These are phyloP conservation scores for Amaranthus hypochondriacus DNA, from an alignment of 148 eudicot genomes.

Conservation along the genomic window DNA sequence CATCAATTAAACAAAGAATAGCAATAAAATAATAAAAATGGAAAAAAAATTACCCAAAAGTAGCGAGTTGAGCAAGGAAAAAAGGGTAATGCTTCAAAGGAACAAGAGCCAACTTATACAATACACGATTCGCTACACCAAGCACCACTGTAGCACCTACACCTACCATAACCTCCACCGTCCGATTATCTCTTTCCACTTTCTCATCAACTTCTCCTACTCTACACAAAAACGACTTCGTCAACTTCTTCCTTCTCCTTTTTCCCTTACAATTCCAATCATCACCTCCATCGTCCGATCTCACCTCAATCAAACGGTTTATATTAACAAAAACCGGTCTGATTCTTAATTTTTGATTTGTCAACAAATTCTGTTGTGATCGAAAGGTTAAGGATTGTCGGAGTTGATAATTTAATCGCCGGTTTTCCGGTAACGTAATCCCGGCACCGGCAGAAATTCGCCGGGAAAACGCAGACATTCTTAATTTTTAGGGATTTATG, in stretches of 20 bases:
- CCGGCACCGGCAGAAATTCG: slow-evolving; percentile 24
- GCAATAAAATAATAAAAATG: not conserved
- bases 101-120: slow-evolving; percentile 85
- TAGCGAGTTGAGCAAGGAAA: slow-evolving; percentile 95
- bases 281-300: slow-evolving; percentile 14
- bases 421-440: not conserved
- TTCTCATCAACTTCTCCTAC: slow-evolving; percentile 17
- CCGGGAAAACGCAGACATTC: slow-evolving; percentile 24
- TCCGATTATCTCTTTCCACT: slow-evolving; percentile 16
- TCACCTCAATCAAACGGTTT: slow-evolving; percentile 14
- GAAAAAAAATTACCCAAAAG: slow-evolving; percentile 60
- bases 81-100: slow-evolving; percentile 85
- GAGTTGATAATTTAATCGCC: not conserved
- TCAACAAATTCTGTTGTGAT: slow-evolving; percentile 19
- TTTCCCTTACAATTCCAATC: not conserved
- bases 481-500: not conserved
- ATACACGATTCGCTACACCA: slow-evolving; percentile 88
- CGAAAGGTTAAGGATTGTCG: slow-evolving; percentile 9
- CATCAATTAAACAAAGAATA: not conserved
- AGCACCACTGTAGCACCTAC: slow-evolving; percentile 68
- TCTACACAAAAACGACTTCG: slow-evolving; percentile 16
- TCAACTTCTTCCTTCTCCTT: not conserved
- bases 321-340: not conserved
- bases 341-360: not conserved
- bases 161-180: slow-evolving; percentile 54